Evolutionary conservation across 2,329 filamentous ascomycete genomes (phyloP).

Genomic region (Scopulariopsis brevicaulis): DNA sequence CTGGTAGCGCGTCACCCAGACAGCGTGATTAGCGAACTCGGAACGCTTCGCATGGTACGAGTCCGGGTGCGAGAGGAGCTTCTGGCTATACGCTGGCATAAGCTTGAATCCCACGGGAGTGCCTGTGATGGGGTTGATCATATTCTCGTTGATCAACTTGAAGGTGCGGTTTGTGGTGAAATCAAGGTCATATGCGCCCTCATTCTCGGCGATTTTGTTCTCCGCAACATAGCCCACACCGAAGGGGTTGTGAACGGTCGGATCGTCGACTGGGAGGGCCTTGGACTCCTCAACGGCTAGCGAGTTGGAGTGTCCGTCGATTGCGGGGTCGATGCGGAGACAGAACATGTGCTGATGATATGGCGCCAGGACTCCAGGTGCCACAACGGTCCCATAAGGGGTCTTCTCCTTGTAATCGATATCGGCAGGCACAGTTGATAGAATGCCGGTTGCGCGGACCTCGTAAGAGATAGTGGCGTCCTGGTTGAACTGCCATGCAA

Average conservation of each 20-base stretch:
- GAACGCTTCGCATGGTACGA: constrained; percentile 27
- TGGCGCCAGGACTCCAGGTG: constrained; percentile 48
- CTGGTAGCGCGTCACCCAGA: constrained; percentile 32
- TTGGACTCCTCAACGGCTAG: constrained; percentile 26
- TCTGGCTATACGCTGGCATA: constrained; percentile 31
- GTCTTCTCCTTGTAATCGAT: constrained; percentile 42
- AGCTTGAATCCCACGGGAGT: constrained; percentile 35
- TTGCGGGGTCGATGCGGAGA: constrained; percentile 52
- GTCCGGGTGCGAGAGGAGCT: constrained; percentile 20
- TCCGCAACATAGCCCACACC: constrained; percentile 32
- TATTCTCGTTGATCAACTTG: constrained; percentile 33
- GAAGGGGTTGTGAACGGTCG: constrained; percentile 36
- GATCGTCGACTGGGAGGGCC: constrained; percentile 28
- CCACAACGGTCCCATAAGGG: constrained; percentile 52
- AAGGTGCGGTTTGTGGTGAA: constrained; percentile 33
- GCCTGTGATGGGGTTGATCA: constrained; percentile 27
- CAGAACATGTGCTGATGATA: constrained; percentile 61
- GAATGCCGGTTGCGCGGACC: constrained; percentile 29
- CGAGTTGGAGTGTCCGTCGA: constrained; percentile 48
- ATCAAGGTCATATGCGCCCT: constrained; percentile 36
- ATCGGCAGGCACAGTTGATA: constrained; percentile 23
- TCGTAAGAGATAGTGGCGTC: constrained; percentile 29
- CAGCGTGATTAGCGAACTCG: constrained; percentile 28
- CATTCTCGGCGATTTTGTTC: constrained; percentile 27
- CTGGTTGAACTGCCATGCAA: constrained; percentile 36